Evolutionary conservation across 2,329 filamentous ascomycete species (phyloP).

Genomic region (Amphichorda felina): DNA sequence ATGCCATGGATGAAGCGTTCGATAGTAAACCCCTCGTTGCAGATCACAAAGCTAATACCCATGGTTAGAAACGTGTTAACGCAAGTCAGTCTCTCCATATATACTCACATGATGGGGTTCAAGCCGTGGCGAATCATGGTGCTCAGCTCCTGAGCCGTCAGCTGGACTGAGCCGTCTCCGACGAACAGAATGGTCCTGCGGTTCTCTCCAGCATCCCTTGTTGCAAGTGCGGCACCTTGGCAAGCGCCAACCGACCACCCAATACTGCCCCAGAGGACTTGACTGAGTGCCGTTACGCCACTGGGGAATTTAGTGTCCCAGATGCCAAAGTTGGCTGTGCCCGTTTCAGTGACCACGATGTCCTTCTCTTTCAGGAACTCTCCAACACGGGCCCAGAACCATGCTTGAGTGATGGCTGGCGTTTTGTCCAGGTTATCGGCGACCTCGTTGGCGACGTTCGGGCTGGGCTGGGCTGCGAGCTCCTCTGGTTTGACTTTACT

Average conservation of each 20-base stretch:
- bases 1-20: slow-evolving; percentile 81
- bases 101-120: slow-evolving; percentile 60
- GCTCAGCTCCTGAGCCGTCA: slow-evolving; percentile 73
- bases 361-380: slow-evolving; percentile 62
- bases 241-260: slow-evolving; percentile 48
- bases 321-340: slow-evolving; percentile 79
- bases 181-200: slow-evolving; percentile 71
- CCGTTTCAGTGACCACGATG: slow-evolving; percentile 76
- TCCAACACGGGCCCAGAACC: slow-evolving; percentile 67
- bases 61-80: not conserved
- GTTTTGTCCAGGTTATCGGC: slow-evolving; percentile 24
- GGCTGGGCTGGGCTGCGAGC: slow-evolving; percentile 42
- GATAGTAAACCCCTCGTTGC: slow-evolving; percentile 83
- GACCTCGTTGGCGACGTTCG: slow-evolving; percentile 40
- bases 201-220: slow-evolving; percentile 47
- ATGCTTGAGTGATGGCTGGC: slow-evolving; percentile 51
- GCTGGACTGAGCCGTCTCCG: slow-evolving; percentile 79
- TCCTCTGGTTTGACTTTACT: slow-evolving; percentile 43
- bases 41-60: slow-evolving; percentile 58
- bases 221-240: slow-evolving; percentile 60
- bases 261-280: slow-evolving; percentile 62
- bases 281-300: slow-evolving; percentile 68
- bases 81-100: too few relatives aligned
- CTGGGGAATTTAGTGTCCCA: slow-evolving; percentile 73
- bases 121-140: slow-evolving; percentile 70